Conservation (phyloP, 1,139 yeast genomes). For the Magnusiomyces clavatus region DNA sequence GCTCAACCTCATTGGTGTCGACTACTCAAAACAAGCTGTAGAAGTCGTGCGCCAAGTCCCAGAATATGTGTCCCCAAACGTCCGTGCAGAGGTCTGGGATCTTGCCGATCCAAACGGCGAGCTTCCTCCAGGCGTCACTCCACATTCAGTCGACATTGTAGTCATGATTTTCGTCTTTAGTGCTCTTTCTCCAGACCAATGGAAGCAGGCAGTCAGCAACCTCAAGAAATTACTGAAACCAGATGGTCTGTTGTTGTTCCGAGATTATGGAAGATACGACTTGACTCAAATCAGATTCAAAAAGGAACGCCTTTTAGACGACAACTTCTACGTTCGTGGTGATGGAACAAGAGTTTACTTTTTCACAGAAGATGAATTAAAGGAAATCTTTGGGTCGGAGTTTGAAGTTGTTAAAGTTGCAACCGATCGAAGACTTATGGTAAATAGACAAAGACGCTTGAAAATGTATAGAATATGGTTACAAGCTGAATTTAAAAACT, state of each 20-base stretch:
- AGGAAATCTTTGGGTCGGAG: slow-evolving; percentile 58
- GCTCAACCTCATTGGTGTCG: slow-evolving; percentile 74
- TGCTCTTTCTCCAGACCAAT: slow-evolving; percentile 87
- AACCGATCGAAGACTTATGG: slow-evolving; percentile 82
- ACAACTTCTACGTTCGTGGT: slow-evolving; percentile 92
- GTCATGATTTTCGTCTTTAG: slow-evolving; percentile 92
- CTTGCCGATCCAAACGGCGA: slow-evolving; percentile 66
- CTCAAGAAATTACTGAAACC: slow-evolving; percentile 72
- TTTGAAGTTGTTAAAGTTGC: slow-evolving; percentile 71
- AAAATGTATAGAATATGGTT: slow-evolving; percentile 98
- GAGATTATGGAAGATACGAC: slow-evolving; percentile 96
- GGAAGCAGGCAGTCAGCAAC: slow-evolving; percentile 74
- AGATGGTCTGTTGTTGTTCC: slow-evolving; percentile 79
- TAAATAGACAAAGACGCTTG: slow-evolving; percentile 81
- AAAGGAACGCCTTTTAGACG: slow-evolving; percentile 77
- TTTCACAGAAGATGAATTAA: slow-evolving; percentile 87
- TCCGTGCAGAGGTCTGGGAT: slow-evolving; percentile 93
- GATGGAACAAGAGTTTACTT: slow-evolving; percentile 97
- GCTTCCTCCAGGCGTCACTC: slow-evolving; percentile 79
- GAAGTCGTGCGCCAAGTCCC: slow-evolving; percentile 65
- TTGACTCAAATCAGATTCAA: slow-evolving; percentile 93
- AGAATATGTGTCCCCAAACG: slow-evolving; percentile 53
- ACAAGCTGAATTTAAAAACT: slow-evolving; percentile 68
- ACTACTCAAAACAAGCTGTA: slow-evolving; percentile 84
- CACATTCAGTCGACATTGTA: slow-evolving; percentile 78